Base-by-base conservation (phyloP, 2,329 filamentous ascomycete genomes). In the Aspergillus eucalypticola region DNA sequence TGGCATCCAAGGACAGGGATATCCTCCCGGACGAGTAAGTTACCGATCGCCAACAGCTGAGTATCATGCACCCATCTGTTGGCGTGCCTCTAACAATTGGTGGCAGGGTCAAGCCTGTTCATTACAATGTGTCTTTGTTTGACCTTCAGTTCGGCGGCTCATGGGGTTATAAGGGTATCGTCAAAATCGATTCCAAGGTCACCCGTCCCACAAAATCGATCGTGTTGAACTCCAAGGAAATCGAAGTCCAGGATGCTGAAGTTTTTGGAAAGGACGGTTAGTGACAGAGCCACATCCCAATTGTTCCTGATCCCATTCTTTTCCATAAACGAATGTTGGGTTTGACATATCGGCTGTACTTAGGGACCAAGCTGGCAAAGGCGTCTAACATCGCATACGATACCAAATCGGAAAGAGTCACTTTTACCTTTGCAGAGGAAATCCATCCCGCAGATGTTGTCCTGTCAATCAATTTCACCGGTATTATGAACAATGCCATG, bases 401-500 rank as follows among this genome's bases (percentile, higher is more conserved):
- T 79, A 88, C 86, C 71, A 90, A 90, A 76, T 88, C 89, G 64
- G 93, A 98, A 80, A 88, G 94, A 62, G 90, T 88, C 42, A 93
- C 88, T 58, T 83, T 99, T 67, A 81, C 82, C 67, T 96, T 99
- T 74, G 78, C 86, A 35, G 82, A 90, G 65, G 88, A 90, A 70
- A 81, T 97, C 35, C 84, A 88, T 17, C 81, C 85, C 32, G 84
- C 88, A 23, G 82, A 87, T 61, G 87, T 90, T 73, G 88, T 89
- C 5, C 77, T 96, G 44, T 81, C 83, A 50, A 85, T 96, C 72
- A 83, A 86, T 19, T 96, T 95, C 72, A 84, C 90, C 69, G 93
- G 91, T 61, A 88, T 84, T 60, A 89, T 96, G 77, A 96, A 96
- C 82, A 91, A 91, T 73, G 86, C 90, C 65, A 96, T 96, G 92